These are phyloP conservation scores for Dentiscutata heterogama DNA, from an alignment of 371 early-diverging fungal species.

Conservation along the genomic window DNA sequence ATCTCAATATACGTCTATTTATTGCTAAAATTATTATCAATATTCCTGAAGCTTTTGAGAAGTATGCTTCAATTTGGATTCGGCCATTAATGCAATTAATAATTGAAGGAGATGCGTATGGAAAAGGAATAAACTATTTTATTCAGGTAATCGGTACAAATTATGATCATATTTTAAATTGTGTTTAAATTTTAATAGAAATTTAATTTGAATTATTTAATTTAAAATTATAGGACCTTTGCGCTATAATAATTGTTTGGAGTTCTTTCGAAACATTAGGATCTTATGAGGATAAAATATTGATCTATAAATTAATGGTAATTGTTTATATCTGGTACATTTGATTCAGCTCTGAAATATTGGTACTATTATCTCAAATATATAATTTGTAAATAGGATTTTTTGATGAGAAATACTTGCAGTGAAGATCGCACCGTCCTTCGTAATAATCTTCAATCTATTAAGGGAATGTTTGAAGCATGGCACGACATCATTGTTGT, in stretches of 20 bases:
- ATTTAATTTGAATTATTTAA: neutral
- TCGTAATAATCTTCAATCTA: neutral
- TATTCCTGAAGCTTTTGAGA: conserved; percentile 24
- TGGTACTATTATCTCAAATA: neutral
- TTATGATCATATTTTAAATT: neutral
- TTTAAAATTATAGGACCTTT: conserved; percentile 5
- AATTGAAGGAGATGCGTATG: conserved; percentile 5
- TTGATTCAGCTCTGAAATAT: neutral
- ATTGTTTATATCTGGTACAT: neutral
- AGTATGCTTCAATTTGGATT: conserved; percentile 20
- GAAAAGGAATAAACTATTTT: conserved; percentile 26
- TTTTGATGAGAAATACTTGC: conserved; percentile 27
- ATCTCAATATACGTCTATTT: conserved; percentile 22
- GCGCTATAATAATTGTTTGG: conserved; percentile 20
- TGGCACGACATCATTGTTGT: conserved; percentile 26
- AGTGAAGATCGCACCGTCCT: neutral
- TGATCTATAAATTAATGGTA: conserved; percentile 25
- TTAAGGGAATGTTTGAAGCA: conserved; percentile 5
- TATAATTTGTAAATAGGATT: neutral
- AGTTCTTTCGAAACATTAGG: neutral
- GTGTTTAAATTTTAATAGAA: neutral
- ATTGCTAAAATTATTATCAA: conserved; percentile 32
- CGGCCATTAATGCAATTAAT: conserved; percentile 3
- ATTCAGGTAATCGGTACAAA: conserved; percentile 21
- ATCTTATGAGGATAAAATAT: conserved; percentile 9